Evolutionary conservation across 805 yeast species (phyloP).

Genomic region (Suhomyces sp.): DNA sequence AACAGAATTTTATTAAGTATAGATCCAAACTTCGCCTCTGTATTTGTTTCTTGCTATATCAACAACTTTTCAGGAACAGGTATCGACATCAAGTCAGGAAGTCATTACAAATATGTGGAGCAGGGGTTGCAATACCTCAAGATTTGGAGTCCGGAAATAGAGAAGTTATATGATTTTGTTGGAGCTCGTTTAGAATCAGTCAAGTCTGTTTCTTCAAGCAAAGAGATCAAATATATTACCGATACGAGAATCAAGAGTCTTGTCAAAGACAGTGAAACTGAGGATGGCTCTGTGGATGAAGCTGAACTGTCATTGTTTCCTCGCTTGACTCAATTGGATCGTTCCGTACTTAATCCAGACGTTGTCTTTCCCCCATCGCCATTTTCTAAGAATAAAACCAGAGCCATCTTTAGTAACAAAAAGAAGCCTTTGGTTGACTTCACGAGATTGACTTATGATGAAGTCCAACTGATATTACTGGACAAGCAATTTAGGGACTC

Average conservation of each 20-base stretch:
- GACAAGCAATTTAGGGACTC: constrained; percentile 18
- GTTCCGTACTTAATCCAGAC: constrained; percentile 24
- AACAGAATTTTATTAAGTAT: constrained; percentile 25
- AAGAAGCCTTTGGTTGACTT: constrained; percentile 32
- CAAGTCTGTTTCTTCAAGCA: constrained; percentile 10
- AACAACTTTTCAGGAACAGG: constrained; percentile 30
- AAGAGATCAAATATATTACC: constrained; percentile 13
- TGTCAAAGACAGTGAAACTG: constrained; percentile 2
- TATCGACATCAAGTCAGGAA: constrained; percentile 17
- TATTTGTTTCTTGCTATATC: constrained; percentile 30
- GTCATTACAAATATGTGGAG: constrained; percentile 31
- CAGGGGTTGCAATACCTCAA: constrained; percentile 31
- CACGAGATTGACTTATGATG: constrained; percentile 23
- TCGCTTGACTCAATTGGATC: constrained; percentile 1
- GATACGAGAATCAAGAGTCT: constrained; percentile 13
- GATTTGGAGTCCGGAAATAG: constrained; percentile 37
- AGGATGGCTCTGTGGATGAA: not conserved
- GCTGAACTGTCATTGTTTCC: constrained; percentile 5
- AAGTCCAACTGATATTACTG: constrained; percentile 13
- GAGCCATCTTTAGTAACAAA: constrained; percentile 25
- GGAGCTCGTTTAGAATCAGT: not conserved
- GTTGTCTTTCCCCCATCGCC: constrained; percentile 33
- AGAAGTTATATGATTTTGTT: constrained; percentile 15
- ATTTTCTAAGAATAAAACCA: constrained; percentile 21
- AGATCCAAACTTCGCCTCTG: constrained; percentile 32